Conservation (phyloP, 192 early-diverging fungal genomes). For the Phycomyces nitens region DNA sequence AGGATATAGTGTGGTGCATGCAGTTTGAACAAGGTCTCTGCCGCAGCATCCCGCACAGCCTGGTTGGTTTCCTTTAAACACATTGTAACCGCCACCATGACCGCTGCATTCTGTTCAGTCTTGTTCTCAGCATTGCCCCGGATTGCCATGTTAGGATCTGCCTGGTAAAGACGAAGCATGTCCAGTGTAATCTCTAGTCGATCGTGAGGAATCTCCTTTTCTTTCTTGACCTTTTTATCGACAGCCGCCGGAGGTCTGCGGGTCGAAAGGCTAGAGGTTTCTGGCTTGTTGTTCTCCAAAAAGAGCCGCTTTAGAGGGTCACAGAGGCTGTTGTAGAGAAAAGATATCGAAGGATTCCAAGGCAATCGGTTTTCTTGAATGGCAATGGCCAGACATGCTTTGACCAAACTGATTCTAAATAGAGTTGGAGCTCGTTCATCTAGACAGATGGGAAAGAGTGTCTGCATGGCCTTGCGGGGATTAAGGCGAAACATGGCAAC, state of each 20-base stretch:
- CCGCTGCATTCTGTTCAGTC: slow-evolving; percentile 69
- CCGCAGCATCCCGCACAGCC: slow-evolving; percentile 68
- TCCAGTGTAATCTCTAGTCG: slow-evolving; percentile 75
- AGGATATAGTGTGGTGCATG: slow-evolving; percentile 67
- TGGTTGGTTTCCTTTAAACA: slow-evolving; percentile 73
- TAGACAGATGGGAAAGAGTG: slow-evolving; percentile 67
- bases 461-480: slow-evolving; percentile 67
- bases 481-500: slow-evolving; percentile 77
- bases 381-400: slow-evolving; percentile 68
- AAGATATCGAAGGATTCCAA: slow-evolving; percentile 65
- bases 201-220: slow-evolving; percentile 52
- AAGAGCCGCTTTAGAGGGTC: slow-evolving; percentile 63
- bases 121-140: slow-evolving; percentile 62
- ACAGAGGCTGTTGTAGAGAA: slow-evolving; percentile 57
- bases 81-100: slow-evolving; percentile 69
- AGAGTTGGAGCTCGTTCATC: slow-evolving; percentile 65
- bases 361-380: slow-evolving; percentile 61
- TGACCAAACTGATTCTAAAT: slow-evolving; percentile 79
- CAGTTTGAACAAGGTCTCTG: slow-evolving; percentile 68
- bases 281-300: slow-evolving; percentile 41
- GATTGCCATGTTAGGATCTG: slow-evolving; percentile 74
- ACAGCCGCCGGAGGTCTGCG: slow-evolving; percentile 15
- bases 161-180: slow-evolving; percentile 71
- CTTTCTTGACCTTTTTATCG: slow-evolving; percentile 49
- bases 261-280: slow-evolving; percentile 21